Percentiles rank a stretch among this genome's conserved stretches.
Conservation (phyloP, 192 early-diverging fungal genomes). For the Umbelopsis sp. region DNA sequence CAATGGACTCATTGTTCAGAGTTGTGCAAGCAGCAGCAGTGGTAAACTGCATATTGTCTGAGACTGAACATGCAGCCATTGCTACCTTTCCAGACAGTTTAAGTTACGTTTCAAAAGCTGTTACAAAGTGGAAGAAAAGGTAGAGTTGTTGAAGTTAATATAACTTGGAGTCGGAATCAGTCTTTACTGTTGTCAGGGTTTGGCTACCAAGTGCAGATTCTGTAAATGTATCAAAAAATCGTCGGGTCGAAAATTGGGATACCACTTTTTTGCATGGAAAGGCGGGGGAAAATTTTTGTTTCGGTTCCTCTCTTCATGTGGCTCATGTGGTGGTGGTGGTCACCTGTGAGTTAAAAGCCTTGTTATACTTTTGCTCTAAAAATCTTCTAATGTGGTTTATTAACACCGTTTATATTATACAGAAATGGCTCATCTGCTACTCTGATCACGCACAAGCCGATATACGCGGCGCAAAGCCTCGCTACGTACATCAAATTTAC, state of each 20-base stretch:
- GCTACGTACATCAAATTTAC: slow-evolving; percentile 26
- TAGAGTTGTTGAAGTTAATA: no score
- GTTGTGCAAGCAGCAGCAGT: slow-evolving; percentile 2
- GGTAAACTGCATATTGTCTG: slow-evolving; percentile 4
- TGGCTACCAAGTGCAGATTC: no score
- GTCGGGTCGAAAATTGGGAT: no score
- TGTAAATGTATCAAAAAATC: no score
- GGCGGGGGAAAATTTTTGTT: no score
- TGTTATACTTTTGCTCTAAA: background rate
- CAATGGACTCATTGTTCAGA: slow-evolving; percentile 18
- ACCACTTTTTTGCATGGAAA: no score
- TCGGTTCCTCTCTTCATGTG: no score
- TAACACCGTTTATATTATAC: background rate
- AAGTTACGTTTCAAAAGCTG: background rate
- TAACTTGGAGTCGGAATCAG: no score
- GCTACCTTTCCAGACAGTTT: slow-evolving; percentile 17
- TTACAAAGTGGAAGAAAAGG: no score
- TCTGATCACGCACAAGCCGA: background rate
- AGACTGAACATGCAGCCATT: slow-evolving; percentile 13
- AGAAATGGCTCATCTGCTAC: background rate
- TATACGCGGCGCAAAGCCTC: background rate
- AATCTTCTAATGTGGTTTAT: background rate
- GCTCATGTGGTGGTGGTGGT: no score
- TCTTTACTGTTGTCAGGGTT: no score
- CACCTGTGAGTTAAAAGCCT: no score